Conservation (phyloP, 495 filamentous ascomycete species). For the Tuber brumale region DNA sequence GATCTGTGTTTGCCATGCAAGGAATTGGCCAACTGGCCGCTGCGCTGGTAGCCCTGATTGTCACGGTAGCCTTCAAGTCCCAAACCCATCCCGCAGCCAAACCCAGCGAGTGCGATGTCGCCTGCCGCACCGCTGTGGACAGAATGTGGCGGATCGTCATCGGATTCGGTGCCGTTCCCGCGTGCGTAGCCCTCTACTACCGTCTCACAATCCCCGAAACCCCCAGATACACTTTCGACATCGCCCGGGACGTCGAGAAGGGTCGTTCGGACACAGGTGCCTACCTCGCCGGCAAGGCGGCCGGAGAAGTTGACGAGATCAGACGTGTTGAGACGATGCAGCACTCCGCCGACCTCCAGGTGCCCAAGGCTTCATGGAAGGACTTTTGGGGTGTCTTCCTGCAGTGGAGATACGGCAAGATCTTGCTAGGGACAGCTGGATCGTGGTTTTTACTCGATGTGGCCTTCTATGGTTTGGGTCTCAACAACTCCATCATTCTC, state of each 20-base stretch:
- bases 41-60: conserved; percentile 64
- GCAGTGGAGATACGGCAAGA: conserved; percentile 65
- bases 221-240: conserved; percentile 76
- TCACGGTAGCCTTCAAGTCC: conserved; percentile 62
- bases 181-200: conserved; percentile 69
- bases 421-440: conserved; percentile 68
- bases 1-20: conserved; percentile 79
- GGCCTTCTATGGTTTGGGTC: conserved; percentile 71
- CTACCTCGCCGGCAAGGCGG: conserved; percentile 52
- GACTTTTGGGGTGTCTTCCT: conserved; percentile 61
- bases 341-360: conserved; percentile 47
- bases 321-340: conserved; percentile 45
- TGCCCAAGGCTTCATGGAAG: conserved; percentile 58
- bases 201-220: conserved; percentile 79
- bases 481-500: conserved; percentile 69
- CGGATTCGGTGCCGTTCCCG: conserved; percentile 71
- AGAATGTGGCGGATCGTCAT: conserved; percentile 78
- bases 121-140: conserved; percentile 64
- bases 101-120: conserved; percentile 52
- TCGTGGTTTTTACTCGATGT: conserved; percentile 67
- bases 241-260: conserved; percentile 64
- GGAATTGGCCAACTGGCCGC: conserved; percentile 68
- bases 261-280: conserved; percentile 61
- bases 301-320: conserved; percentile 53
- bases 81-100: conserved; percentile 50